These are phyloP conservation scores for Osmanthus fragrans DNA, from an alignment of 257 asterid species.

Conservation along the genomic window DNA sequence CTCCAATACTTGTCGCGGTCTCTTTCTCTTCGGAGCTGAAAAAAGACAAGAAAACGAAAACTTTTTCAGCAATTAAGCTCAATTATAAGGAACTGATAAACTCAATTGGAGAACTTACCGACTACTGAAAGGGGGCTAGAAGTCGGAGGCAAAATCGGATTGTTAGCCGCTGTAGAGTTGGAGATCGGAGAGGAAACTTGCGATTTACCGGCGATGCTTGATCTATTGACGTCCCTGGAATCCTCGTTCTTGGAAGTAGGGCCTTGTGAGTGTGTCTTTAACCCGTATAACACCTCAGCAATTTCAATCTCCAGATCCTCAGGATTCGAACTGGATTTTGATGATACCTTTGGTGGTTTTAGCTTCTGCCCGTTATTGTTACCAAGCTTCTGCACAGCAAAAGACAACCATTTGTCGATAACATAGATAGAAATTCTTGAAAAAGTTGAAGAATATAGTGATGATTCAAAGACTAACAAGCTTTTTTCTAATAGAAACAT, in stretches of 20 bases:
- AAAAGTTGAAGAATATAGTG: not conserved
- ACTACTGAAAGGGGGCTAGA: constrained; percentile 61
- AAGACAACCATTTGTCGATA: not conserved
- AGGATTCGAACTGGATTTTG: constrained; percentile 69
- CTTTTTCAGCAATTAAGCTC: not conserved
- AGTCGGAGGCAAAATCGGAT: constrained; percentile 35
- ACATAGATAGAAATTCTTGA: not conserved
- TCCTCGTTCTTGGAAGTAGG: constrained; percentile 76
- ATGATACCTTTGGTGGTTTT: constrained; percentile 70
- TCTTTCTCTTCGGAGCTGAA: constrained; percentile 84
- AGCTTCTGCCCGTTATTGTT: constrained; percentile 49
- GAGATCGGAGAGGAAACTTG: constrained; percentile 70
- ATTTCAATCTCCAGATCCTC: constrained; percentile 96
- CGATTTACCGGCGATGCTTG: constrained; percentile 51
- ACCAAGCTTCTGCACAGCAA: constrained; percentile 52
- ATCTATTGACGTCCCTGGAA: constrained; percentile 63
- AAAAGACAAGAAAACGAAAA: not conserved
- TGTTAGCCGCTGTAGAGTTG: constrained; percentile 42
- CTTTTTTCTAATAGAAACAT: constrained; percentile 67
- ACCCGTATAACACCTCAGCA: constrained; percentile 82
- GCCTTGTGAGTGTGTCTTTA: constrained; percentile 78
- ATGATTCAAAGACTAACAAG: constrained; percentile 50
- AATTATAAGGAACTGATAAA: not conserved
- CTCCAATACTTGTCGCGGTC: constrained; percentile 76
- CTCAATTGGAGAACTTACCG: constrained; percentile 46